Evolutionary conservation across 345 rosid species (phyloP).

Genomic region (Rhizophora mangle): DNA sequence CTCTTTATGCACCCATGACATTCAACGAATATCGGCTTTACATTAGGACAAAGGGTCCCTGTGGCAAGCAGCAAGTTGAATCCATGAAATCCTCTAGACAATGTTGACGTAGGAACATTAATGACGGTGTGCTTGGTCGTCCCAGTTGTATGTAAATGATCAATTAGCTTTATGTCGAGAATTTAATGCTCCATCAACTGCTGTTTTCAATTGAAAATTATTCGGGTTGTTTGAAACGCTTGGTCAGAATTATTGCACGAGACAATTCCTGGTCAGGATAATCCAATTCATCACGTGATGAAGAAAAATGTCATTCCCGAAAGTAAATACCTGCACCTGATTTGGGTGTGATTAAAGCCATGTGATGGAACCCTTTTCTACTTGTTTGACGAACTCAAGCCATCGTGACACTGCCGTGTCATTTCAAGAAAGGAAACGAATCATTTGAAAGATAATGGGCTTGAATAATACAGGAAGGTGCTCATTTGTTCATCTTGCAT

Average conservation of each 20-base stretch:
- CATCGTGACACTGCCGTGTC: not conserved
- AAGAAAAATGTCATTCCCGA: not conserved
- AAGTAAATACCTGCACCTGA: not conserved
- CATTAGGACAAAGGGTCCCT: constrained; percentile 26
- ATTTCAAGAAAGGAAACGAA: not conserved
- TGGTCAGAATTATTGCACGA: not conserved
- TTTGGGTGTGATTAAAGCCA: not conserved
- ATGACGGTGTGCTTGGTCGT: not conserved
- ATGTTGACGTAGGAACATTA: not conserved
- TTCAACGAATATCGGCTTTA: constrained; percentile 23
- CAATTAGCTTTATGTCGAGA: too few species aligned
- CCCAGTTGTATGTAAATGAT: not conserved
- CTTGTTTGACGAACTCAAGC: not conserved
- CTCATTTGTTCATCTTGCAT: not conserved
- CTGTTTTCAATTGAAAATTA: too few species aligned
- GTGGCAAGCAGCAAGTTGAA: constrained; percentile 24
- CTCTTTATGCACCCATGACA: constrained; percentile 23
- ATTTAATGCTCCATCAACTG: too few species aligned
- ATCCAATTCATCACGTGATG: not conserved
- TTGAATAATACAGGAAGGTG: not conserved
- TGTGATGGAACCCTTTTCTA: not conserved
- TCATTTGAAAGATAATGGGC: not conserved
- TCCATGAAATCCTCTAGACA: constrained; percentile 6
- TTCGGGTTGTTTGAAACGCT: not conserved
- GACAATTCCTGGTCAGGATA: not conserved